phyloP scores from a whole-genome alignment of 331 rosid genomes.

The Pyrus hybrid region DNA sequence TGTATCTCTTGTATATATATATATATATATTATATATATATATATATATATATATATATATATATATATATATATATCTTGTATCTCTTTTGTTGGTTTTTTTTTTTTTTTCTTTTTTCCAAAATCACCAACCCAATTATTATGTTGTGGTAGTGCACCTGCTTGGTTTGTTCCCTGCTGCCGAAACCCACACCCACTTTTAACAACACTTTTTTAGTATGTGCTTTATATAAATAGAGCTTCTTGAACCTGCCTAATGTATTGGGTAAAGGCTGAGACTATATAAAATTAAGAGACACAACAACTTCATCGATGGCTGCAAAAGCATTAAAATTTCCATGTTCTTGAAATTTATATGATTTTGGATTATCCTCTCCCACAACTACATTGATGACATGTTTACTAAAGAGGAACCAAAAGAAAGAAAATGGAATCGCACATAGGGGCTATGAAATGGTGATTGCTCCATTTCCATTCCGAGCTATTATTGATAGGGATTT shows the following conservation, averaged over 20 bases:
- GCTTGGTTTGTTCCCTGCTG: conserved; percentile 8
- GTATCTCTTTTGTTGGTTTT: no score
- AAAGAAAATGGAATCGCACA: no score
- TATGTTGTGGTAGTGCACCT: conserved; percentile 30
- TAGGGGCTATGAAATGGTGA: no score
- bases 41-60: no score
- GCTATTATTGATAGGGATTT: no score
- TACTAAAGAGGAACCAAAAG: not conserved
- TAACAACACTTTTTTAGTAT: not conserved
- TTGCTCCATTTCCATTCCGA: no score
- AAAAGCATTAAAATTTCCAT: conserved; percentile 18
- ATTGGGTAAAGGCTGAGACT: not conserved
- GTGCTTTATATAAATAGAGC: not conserved
- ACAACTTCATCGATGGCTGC: conserved; percentile 7
- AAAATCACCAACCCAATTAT: conserved; percentile 29
- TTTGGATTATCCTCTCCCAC: not conserved
- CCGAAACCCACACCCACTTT: conserved; percentile 18
- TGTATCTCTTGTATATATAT: no score
- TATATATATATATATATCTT: no score
- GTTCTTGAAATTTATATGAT: conserved; percentile 15
- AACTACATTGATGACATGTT: not conserved
- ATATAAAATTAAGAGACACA: not conserved
- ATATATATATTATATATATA: no score
- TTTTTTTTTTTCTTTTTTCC: not conserved
- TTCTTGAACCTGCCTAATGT: not conserved